Conservation (phyloP, 441 rosid genomes). For the Populus tomentosa region DNA sequence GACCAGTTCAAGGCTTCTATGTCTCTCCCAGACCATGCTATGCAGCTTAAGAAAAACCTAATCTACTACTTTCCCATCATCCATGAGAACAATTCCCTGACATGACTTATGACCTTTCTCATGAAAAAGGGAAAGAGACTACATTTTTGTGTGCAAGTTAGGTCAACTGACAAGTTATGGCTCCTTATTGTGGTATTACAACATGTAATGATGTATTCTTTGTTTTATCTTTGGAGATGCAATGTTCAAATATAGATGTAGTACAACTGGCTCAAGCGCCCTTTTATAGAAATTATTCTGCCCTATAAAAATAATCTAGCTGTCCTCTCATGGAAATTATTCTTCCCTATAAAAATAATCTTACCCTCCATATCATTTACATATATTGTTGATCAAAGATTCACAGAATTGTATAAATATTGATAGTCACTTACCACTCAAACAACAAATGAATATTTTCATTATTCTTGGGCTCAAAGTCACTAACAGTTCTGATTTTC, state of each 20-base stretch:
- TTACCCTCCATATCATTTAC: not conserved
- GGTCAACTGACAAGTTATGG: not conserved
- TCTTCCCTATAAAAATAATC: not conserved
- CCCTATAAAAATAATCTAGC: not conserved
- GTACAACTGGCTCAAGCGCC: not conserved
- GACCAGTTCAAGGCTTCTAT: not conserved
- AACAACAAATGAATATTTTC: not conserved
- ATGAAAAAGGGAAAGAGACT: not conserved
- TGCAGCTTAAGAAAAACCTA: not conserved
- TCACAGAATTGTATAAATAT: not conserved
- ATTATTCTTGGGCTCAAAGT: constrained; percentile 6
- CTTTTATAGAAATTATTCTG: not conserved
- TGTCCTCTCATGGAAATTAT: not conserved
- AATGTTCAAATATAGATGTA: not conserved
- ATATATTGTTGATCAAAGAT: not conserved
- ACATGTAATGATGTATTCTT: not conserved
- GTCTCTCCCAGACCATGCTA: not conserved
- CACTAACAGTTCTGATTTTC: constrained; percentile 22
- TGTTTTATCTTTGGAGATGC: not conserved
- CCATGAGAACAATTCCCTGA: not conserved
- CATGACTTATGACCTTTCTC: not conserved
- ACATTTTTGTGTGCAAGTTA: not conserved
- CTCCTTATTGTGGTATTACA: not conserved
- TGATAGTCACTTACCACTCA: not conserved
- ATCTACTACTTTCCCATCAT: not conserved